Evolutionary conservation across 331 rosid genomes (phyloP), one percentile per base, ranked within the genome.

Genomic region (Spiraea crenata): DNA sequence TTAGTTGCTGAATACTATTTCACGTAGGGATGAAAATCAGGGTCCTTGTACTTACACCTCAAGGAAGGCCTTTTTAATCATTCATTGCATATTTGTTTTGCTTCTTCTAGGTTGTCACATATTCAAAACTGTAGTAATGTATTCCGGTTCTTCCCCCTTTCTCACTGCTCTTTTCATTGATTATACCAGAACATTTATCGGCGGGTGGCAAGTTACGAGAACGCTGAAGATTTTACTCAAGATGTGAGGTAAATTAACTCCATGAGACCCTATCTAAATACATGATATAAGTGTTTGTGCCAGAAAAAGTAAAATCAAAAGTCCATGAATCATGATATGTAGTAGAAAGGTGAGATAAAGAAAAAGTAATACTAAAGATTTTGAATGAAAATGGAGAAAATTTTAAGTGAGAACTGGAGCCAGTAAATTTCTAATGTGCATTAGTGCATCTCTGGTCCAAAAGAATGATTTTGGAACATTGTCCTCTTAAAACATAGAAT

Each of bases 191-290:
- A 91, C 67, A 77, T 93, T 75, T 87, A 74, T 69, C 75, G 77
- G 81, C 78, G 97, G 69, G 74, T 82, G 63, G 63, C 89, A 67
- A 81, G 92, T 34, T 93, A 93, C 55, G 88, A 87, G 78, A 55
- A 67, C 31, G 80, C 92, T 38, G 86, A 83, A 61, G 96, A 89
- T 84, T 77, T 93, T 41, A 86, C 57, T 49, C 78, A 71, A 82
- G 97, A 93, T 81, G 79, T 81, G 77, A 84, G 88, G 99, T 91
- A 77, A 74, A 57, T 9, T 14, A 70, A 55, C 72, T 70, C 31
- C 44, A 20, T 55, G 25, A 51, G 67, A 67, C 57, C 54, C 34
- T 74, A 57, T 51, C n/a, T 34, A 41, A 3, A 61, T 14, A 14
- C 55, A 50, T 50, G 6, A 0, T 50, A 14, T 14, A 25, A 25